Evolutionary conservation across 1,284 basidiomycete species (phyloP).

Genomic region (Thelephora terrestris): DNA sequence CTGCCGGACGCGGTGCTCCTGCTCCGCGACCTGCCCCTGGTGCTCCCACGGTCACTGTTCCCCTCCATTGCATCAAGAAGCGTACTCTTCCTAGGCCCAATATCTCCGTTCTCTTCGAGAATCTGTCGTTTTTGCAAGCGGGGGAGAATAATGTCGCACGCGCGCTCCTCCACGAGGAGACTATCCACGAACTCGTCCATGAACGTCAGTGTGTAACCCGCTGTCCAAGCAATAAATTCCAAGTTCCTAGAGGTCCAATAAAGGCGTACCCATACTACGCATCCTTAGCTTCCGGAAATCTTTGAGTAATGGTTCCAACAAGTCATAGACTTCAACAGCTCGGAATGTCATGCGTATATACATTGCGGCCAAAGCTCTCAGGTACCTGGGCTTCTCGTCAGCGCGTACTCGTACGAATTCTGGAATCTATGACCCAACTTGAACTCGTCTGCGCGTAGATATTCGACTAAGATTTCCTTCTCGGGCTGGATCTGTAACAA

Average conservation of each 20-base stretch:
- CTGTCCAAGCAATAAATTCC: conserved; percentile 26
- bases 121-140: conserved; percentile 79
- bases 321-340: conserved; percentile 83
- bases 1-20: conserved; percentile 27
- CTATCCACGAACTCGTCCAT: conserved; percentile 93
- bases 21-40: conserved; percentile 20
- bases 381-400: conserved; percentile 51
- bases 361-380: conserved; percentile 87
- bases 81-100: conserved; percentile 73
- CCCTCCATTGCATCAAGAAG: conserved; percentile 78
- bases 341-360: conserved; percentile 94
- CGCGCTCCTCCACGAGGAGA: conserved; percentile 81
- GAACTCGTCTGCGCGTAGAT: conserved; percentile 92
- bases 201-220: conserved; percentile 72
- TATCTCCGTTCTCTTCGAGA: conserved; percentile 86
- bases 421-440: conserved; percentile 58
- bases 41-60: conserved; percentile 38
- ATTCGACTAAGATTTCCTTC: conserved; percentile 92
- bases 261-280: conserved; percentile 61
- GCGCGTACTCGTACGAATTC: not conserved
- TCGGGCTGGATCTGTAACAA: conserved; percentile 96
- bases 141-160: conserved; percentile 95
- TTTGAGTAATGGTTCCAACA: conserved; percentile 88
- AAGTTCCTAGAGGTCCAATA: not conserved
- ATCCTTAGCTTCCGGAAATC: conserved; percentile 88